Evolutionary conservation across 2,329 filamentous ascomycete genomes (phyloP).

Genomic region (Monosporascus sp.): DNA sequence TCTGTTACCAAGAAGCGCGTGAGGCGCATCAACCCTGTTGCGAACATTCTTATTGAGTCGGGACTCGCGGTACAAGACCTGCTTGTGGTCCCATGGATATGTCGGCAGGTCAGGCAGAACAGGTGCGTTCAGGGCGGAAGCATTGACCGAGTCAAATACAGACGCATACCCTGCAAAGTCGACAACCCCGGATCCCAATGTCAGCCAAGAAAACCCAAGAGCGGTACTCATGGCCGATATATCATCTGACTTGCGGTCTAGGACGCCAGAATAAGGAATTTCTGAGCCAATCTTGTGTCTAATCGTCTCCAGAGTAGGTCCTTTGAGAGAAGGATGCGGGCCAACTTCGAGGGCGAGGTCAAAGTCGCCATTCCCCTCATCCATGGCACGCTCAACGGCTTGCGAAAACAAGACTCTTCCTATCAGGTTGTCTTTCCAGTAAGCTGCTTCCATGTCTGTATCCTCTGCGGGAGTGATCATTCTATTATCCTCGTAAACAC

Average conservation of each 20-base stretch:
- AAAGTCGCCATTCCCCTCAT: no score
- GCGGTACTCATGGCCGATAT: background rate
- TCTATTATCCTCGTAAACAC: background rate
- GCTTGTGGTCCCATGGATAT: constrained; percentile 40
- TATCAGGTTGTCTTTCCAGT: constrained; percentile 3
- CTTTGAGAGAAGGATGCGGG: constrained; percentile 2
- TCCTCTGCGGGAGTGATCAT: background rate
- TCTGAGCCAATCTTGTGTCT: background rate
- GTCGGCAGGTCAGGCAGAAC: constrained; percentile 21
- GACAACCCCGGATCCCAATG: background rate
- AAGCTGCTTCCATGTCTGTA: background rate
- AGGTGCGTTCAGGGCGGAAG: constrained; percentile 1
- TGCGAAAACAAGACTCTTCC: background rate
- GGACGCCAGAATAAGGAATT: background rate
- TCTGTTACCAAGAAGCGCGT: constrained; percentile 19
- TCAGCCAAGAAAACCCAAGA: no score
- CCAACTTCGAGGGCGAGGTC: constrained; percentile 4
- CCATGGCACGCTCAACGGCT: background rate
- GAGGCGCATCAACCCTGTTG: no score
- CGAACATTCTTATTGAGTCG: constrained; percentile 30
- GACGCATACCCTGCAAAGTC: background rate
- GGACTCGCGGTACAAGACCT: constrained; percentile 31
- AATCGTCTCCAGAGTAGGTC: background rate
- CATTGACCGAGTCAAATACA: background rate
- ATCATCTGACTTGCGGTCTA: background rate